These are phyloP conservation scores for Leccinum fibrillosum DNA, from an alignment of 768 basidiomycete species.

Conservation along the genomic window DNA sequence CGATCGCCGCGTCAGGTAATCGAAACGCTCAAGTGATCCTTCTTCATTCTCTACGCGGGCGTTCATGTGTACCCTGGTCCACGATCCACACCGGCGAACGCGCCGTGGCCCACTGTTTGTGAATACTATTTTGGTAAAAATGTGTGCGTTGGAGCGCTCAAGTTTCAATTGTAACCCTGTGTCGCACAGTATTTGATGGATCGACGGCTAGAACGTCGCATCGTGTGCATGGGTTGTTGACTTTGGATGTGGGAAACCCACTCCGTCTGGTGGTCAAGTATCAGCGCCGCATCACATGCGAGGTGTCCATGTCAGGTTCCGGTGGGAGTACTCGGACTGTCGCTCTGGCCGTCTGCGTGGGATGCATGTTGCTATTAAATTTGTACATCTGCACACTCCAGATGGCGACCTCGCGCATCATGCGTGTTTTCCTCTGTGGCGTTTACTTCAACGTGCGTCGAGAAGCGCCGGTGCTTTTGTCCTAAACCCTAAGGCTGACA, in stretches of 20 bases:
- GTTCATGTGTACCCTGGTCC: background rate
- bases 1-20: background rate
- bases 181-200: background rate
- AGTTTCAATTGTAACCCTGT: background rate
- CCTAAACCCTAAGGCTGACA: constrained; percentile 12
- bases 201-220: background rate
- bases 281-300: background rate
- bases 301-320: background rate
- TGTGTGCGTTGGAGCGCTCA: background rate
- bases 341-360: background rate
- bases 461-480: background rate
- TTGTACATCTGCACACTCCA: background rate
- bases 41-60: background rate
- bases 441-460: constrained; percentile 16
- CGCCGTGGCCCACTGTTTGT: background rate
- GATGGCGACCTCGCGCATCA: constrained; percentile 21
- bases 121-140: background rate
- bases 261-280: background rate
- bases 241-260: background rate
- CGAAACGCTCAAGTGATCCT: background rate
- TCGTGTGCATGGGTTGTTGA: background rate
- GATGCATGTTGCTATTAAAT: background rate
- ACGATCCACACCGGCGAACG: background rate
- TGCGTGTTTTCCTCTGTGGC: constrained; percentile 18
- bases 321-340: background rate